Base-by-base conservation (phyloP, 768 basidiomycete species). In the Lentinula sp. region DNA sequence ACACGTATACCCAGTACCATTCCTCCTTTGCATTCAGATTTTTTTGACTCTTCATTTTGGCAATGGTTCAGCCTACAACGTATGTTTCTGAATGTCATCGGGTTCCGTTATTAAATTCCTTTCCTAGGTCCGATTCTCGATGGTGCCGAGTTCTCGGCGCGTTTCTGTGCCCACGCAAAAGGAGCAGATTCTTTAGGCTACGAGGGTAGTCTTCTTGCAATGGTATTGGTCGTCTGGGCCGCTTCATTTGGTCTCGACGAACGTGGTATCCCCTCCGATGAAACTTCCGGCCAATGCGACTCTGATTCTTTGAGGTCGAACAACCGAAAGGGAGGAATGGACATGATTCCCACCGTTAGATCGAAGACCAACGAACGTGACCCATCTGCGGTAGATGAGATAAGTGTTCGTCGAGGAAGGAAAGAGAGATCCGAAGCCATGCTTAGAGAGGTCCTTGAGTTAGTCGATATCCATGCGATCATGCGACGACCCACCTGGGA, bases 191-290 rank as follows among this genome's bases (percentile, higher is more conserved):
- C 81, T 15, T 81, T 96, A 10, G 81, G 84, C n/a, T 77, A 82
- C 52, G 87, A 91, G 65, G 93, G 88, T 12, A 82, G 83, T 45
- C 81, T 96, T 60, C 79, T 97, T 43, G 81, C 86, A 18, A 88
- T 91, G 80, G 73, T 91, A 35, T 79, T 96, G 20, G 91, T 91
- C 48, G 85, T 89, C 20, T 97, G 93, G 93, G 95, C 93, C 0
- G 83, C 87, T 4, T 93, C 91, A 42, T 95, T 92, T 70, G 95
- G 95, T 43, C 76, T 96, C 50, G 84, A 95, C 70, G 91, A 93
- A 66, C 80, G 77, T 46, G 95, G 93, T 41, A 68, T 81, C 15
- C 84, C 87, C 46, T 39, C 58, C 18, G 73, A 76, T 48, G 61
- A 69, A 42, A 55, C 65, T 13, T 65, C 64, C 16, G 42, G 32